Conservation (phyloP, 163 green algal species). For the Chloroidium sp. region DNA sequence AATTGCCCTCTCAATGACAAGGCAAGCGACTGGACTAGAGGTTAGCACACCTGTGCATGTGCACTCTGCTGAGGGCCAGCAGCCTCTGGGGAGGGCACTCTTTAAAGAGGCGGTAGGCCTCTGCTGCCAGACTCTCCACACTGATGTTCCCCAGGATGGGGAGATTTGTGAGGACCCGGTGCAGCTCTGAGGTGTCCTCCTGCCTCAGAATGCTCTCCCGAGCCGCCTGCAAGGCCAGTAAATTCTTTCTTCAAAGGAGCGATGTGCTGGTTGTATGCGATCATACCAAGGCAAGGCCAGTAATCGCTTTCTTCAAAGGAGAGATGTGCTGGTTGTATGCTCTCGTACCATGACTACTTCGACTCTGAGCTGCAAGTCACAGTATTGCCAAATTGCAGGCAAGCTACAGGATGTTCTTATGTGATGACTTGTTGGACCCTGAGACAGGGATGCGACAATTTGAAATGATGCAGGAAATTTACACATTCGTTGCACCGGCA, state of each 20-base stretch:
- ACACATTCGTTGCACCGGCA: neutral
- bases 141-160: slow-evolving; percentile 22
- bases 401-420: neutral
- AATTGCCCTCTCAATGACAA: too few relatives aligned
- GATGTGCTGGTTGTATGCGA: too few relatives aligned
- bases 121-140: slow-evolving; percentile 32
- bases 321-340: too few relatives aligned
- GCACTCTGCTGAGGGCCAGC: neutral
- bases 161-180: slow-evolving; percentile 60
- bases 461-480: neutral
- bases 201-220: slow-evolving; percentile 43
- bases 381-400: too few relatives aligned
- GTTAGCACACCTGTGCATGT: neutral
- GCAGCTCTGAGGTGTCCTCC: slow-evolving; percentile 53
- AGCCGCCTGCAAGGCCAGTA: slow-evolving; percentile 6
- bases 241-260: too few relatives aligned
- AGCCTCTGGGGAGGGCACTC: slow-evolving; percentile 12
- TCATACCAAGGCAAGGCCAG: too few relatives aligned
- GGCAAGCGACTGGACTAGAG: too few relatives aligned
- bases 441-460: neutral
- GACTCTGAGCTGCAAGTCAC: too few relatives aligned
- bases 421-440: neutral
- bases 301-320: too few relatives aligned
- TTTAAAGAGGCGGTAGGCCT: slow-evolving; percentile 27
- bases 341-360: too few relatives aligned